Conservation (phyloP, 345 rosid species). For the Brassica cretica region DNA sequence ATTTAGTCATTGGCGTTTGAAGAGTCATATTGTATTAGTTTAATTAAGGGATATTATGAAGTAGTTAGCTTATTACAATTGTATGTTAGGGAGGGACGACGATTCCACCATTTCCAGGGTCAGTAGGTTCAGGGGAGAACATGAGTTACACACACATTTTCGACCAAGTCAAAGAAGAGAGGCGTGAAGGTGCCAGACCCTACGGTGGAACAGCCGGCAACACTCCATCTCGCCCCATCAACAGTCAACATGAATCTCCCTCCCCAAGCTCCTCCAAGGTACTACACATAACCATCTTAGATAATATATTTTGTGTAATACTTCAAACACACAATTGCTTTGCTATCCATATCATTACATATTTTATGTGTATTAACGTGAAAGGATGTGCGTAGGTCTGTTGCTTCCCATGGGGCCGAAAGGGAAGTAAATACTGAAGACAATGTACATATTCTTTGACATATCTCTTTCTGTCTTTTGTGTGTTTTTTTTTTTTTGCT, state of each 20-base stretch:
- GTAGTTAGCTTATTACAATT: not conserved
- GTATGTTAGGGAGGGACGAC: conserved; percentile 28
- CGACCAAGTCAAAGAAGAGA: conserved; percentile 41
- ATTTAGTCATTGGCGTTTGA: not conserved
- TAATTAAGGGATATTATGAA: not conserved
- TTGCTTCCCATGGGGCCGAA: conserved; percentile 50
- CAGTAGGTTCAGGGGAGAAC: conserved; percentile 28
- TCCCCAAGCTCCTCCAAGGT: conserved; percentile 23
- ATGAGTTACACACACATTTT: conserved; percentile 42
- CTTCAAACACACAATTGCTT: not conserved
- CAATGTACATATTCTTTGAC: conserved; percentile 5
- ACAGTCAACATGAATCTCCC: conserved; percentile 13
- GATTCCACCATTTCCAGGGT: conserved; percentile 42
- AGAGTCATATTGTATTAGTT: not conserved
- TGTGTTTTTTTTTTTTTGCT: no score
- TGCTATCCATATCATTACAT: not conserved
- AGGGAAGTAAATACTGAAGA: conserved; percentile 27
- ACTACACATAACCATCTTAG: not conserved
- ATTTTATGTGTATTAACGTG: not conserved
- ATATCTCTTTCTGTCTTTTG: not conserved
- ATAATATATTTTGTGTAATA: not conserved
- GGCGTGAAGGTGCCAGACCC: conserved; percentile 25
- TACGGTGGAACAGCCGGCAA: conserved; percentile 20
- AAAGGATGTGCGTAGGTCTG: conserved; percentile 47
- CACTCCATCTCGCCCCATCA: conserved; percentile 36